phyloP scores from a whole-genome alignment of 805 yeast species.

The Metschnikowia orientalis region DNA sequence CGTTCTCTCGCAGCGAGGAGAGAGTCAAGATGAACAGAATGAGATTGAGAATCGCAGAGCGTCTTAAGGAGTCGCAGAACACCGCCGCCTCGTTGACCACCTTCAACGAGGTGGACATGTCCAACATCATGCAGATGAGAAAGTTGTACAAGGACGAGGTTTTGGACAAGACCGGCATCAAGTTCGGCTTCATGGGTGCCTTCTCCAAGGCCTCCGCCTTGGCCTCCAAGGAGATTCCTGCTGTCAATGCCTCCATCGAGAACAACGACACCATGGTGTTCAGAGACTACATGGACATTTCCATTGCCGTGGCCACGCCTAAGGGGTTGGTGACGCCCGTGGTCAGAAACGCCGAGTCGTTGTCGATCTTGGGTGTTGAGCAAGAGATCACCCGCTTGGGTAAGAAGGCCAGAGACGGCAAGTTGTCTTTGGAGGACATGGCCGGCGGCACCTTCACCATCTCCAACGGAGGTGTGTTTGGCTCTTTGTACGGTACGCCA shows the following conservation, averaged over 20 bases:
- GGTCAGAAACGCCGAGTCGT: slow-evolving; percentile 92
- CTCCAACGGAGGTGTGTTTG: slow-evolving; percentile 98
- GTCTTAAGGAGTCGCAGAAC: slow-evolving; percentile 98
- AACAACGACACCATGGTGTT: slow-evolving; percentile 87
- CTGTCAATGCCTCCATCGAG: slow-evolving; percentile 93
- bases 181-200: slow-evolving; percentile 98
- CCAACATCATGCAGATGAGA: slow-evolving; percentile 86
- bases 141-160: slow-evolving; percentile 95
- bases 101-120: slow-evolving; percentile 97
- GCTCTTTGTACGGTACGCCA: slow-evolving; percentile 96
- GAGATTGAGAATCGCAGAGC: slow-evolving; percentile 98
- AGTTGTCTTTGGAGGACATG: slow-evolving; percentile 96
- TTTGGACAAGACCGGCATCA: slow-evolving; percentile 87
- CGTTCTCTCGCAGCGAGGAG: slow-evolving; percentile 78
- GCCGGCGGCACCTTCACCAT: slow-evolving; percentile 99
- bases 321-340: slow-evolving; percentile 98
- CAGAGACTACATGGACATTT: slow-evolving; percentile 94
- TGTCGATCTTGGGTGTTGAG: slow-evolving; percentile 85
- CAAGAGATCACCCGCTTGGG: slow-evolving; percentile 78
- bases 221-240: slow-evolving; percentile 92
- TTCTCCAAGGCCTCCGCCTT: slow-evolving; percentile 89
- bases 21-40: slow-evolving; percentile 98
- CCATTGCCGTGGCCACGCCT: slow-evolving; percentile 98
- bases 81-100: slow-evolving; percentile 98
- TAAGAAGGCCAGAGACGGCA: slow-evolving; percentile 93